Evolutionary conservation across 2,329 filamentous ascomycete genomes (phyloP).

Genomic region (Huntiella moniliformis): DNA sequence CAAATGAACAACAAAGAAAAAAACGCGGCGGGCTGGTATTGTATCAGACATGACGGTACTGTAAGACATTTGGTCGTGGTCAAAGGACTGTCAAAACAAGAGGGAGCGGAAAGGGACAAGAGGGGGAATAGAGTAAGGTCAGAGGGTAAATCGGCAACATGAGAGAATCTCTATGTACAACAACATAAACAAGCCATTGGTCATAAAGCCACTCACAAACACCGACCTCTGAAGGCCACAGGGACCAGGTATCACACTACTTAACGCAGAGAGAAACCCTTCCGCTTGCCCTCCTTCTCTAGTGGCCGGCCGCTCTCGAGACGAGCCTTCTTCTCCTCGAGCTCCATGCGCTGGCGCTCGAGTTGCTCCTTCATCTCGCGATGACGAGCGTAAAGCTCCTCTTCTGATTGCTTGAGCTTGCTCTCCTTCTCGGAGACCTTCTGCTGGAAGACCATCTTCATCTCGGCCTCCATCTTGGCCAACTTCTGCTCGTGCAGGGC

Average conservation of each 20-base stretch:
- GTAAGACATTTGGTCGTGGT: slow-evolving; percentile 32
- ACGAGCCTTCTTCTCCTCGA: slow-evolving; percentile 95
- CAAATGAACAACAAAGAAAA: slow-evolving; percentile 24
- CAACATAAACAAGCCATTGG: too few species aligned
- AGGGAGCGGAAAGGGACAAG: slow-evolving; percentile 1
- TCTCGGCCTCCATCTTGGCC: slow-evolving; percentile 99
- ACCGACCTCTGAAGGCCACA: too few species aligned
- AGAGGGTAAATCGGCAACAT: slow-evolving; percentile 1
- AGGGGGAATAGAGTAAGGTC: slow-evolving; percentile 10
- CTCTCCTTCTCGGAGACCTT: slow-evolving; percentile 99
- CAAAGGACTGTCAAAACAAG: slow-evolving; percentile 16
- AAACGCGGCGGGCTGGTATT: slow-evolving; percentile 37
- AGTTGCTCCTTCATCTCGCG: slow-evolving; percentile 99
- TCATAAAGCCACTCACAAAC: too few species aligned
- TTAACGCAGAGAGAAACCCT: slow-evolving; percentile 98
- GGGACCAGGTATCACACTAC: slow-evolving; percentile 12
- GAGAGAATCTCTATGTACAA: not conserved
- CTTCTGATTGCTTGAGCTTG: slow-evolving; percentile 98
- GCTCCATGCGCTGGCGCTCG: slow-evolving; percentile 79
- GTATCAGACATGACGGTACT: slow-evolving; percentile 39
- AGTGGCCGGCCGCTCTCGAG: slow-evolving; percentile 88
- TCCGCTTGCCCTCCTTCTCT: slow-evolving; percentile 96
- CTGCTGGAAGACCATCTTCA: slow-evolving; percentile 99
- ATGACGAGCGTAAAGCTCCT: slow-evolving; percentile 94
- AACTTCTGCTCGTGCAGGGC: slow-evolving; percentile 98